These are phyloP conservation scores for Ophiocordyceps australis DNA, from an alignment of 2,329 filamentous ascomycete genomes.

Conservation along the genomic window DNA sequence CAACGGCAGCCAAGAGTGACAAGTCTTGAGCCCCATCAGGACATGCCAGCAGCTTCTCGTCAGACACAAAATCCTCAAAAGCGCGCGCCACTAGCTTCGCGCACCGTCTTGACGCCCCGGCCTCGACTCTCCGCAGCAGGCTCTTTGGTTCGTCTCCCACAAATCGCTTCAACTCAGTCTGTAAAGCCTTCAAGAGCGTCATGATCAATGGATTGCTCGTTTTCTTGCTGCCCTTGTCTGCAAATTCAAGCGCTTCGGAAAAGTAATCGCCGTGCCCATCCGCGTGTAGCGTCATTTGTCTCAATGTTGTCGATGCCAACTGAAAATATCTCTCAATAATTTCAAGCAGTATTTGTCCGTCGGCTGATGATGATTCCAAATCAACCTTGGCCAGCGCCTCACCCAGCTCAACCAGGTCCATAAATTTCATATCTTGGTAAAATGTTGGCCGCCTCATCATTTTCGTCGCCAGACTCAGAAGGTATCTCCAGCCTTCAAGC, in stretches of 20 bases:
- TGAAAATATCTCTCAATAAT: constrained; percentile 13
- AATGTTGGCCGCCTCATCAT: constrained; percentile 32
- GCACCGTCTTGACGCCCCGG: too few relatives aligned
- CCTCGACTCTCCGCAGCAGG: too few relatives aligned
- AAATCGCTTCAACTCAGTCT: constrained; percentile 10
- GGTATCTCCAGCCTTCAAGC: constrained; percentile 13
- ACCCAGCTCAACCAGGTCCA: constrained; percentile 14
- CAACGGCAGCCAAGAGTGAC: constrained; percentile 13
- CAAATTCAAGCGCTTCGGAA: constrained; percentile 4
- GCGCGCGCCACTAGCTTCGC: constrained; percentile 9
- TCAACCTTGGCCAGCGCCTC: constrained; percentile 12
- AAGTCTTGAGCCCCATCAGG: constrained; percentile 7
- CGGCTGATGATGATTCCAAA: constrained; percentile 7
- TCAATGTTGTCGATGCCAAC: constrained; percentile 14
- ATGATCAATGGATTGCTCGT: constrained; percentile 10
- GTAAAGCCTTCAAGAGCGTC: constrained; percentile 16
- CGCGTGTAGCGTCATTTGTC: constrained; percentile 23
- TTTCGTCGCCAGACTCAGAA: constrained; percentile 27
- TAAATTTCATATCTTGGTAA: constrained; percentile 25
- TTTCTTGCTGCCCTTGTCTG: not conserved
- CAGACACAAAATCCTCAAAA: constrained; percentile 9
- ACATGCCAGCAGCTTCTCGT: constrained; percentile 11
- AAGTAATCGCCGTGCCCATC: constrained; percentile 19
- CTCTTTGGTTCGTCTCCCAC: too few relatives aligned
- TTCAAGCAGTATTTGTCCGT: constrained; percentile 12